phyloP scores from a whole-genome alignment of 179 eudicot species.

The Spergularia azorica region DNA sequence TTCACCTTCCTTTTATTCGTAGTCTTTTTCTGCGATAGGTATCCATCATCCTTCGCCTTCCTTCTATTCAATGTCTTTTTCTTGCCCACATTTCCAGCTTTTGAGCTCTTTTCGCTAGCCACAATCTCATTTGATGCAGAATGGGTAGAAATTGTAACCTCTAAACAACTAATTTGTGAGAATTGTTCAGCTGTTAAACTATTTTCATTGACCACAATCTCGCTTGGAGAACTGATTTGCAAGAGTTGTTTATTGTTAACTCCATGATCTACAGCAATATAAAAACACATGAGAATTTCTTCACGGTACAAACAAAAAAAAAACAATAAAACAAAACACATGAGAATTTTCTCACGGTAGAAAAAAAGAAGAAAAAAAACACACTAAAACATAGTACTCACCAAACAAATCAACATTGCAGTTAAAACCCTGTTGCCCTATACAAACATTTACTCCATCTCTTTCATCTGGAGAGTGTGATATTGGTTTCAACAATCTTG shows the following conservation, averaged over 20 bases:
- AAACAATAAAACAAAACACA: too few relatives aligned
- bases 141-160: not conserved
- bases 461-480: not conserved
- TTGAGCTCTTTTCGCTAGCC: not conserved
- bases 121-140: not conserved
- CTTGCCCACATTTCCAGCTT: not conserved
- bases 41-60: conserved; percentile 12
- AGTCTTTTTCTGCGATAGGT: not conserved
- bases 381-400: too few relatives aligned
- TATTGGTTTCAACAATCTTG: too few relatives aligned
- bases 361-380: too few relatives aligned
- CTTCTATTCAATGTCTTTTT: not conserved
- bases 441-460: not conserved
- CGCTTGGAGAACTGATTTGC: too few relatives aligned
- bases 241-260: not conserved
- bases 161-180: too few relatives aligned
- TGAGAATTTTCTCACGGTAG: too few relatives aligned
- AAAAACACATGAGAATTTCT: too few relatives aligned
- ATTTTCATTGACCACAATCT: too few relatives aligned
- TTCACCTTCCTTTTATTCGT: conserved; percentile 7
- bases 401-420: not conserved
- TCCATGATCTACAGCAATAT: not conserved
- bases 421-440: not conserved
- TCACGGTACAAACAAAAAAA: too few relatives aligned
- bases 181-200: too few relatives aligned